Percentiles rank a stretch among this genome's conserved stretches.
Evolutionary conservation across 768 basidiomycete genomes (phyloP).

Genomic region (Pleurotus ostreatus): DNA sequence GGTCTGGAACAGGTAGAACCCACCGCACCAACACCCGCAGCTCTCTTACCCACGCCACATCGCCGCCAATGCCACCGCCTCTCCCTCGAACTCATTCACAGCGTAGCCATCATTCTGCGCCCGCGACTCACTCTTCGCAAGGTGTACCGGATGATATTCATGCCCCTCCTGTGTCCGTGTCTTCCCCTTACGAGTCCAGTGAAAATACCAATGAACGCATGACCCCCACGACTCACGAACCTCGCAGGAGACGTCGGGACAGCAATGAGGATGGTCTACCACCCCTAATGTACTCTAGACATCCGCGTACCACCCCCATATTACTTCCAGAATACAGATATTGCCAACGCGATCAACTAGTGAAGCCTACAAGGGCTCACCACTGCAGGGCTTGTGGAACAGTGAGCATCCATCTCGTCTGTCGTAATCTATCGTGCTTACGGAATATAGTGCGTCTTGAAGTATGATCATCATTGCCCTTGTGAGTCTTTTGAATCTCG

Average conservation of each 20-base stretch:
- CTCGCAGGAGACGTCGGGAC: no score
- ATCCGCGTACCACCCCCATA: slow-evolving; percentile 34
- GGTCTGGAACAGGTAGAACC: background rate
- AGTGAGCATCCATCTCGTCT: slow-evolving; percentile 36
- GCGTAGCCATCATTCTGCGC: background rate
- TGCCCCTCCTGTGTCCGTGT: no score
- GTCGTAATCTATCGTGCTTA: slow-evolving; percentile 1
- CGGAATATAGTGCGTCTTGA: slow-evolving; percentile 61
- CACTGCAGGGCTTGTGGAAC: slow-evolving; percentile 84
- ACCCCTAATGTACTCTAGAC: slow-evolving; percentile 23
- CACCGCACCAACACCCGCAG: slow-evolving; percentile 1
- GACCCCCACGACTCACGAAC: background rate
- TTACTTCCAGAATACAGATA: slow-evolving; percentile 65
- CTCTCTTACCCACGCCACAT: background rate
- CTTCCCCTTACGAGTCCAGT: no score
- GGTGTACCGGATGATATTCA: background rate
- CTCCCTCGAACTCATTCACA: background rate
- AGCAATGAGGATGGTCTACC: background rate
- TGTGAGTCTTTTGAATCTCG: slow-evolving; percentile 42
- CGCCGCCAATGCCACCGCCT: background rate
- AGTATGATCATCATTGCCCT: slow-evolving; percentile 88
- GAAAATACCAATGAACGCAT: background rate
- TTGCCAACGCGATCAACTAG: slow-evolving; percentile 55
- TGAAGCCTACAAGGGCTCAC: slow-evolving; percentile 75
- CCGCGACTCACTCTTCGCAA: background rate